phyloP scores from a whole-genome alignment of 306 rosid genomes.

The Lablab purpureus region DNA sequence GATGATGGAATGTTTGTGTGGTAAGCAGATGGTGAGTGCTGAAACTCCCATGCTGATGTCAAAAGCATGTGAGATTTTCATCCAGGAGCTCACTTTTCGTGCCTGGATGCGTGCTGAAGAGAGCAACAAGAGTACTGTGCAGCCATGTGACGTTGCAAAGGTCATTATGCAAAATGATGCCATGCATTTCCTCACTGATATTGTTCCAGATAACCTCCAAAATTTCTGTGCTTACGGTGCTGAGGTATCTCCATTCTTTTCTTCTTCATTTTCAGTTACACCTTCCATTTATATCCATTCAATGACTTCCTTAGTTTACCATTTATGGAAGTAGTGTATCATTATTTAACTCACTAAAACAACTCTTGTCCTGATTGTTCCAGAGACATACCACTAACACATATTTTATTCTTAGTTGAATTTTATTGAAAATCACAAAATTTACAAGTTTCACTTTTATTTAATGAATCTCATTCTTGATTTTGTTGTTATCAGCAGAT shows the following conservation, averaged over 20 bases:
- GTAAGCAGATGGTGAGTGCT: slow-evolving; percentile 47
- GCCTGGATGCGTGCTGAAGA: slow-evolving; percentile 49
- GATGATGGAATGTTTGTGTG: neutral
- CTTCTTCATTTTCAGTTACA: neutral
- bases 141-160: slow-evolving; percentile 42
- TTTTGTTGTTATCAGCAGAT: neutral
- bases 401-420: too few species aligned
- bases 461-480: too few species aligned
- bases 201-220: slow-evolving; percentile 10
- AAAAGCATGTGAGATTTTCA: slow-evolving; percentile 59
- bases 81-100: slow-evolving; percentile 56
- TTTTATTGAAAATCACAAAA: too few species aligned
- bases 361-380: neutral
- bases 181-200: slow-evolving; percentile 39
- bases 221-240: neutral
- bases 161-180: slow-evolving; percentile 34
- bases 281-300: neutral
- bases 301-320: neutral
- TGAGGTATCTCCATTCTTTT: slow-evolving; percentile 2
- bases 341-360: neutral
- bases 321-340: neutral
- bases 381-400: neutral
- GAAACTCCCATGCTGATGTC: slow-evolving; percentile 51
- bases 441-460: too few species aligned
- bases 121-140: slow-evolving; percentile 29